Evolutionary conservation across 139 green algal species (phyloP).

Genomic region (Chlorella sp.): DNA sequence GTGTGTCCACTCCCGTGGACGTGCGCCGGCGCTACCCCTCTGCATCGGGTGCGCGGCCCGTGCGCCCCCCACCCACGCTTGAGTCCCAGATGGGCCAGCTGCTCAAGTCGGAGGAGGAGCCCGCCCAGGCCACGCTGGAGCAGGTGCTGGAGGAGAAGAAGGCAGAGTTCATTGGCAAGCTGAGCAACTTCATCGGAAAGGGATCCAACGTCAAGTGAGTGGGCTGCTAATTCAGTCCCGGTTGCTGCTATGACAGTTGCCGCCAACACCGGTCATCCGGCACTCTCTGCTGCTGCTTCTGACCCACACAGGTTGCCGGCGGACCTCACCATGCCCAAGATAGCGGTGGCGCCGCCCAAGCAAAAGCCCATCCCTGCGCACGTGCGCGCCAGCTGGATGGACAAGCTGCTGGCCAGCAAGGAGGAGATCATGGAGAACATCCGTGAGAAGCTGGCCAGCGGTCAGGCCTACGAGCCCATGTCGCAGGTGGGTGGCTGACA

Average conservation of each 20-base stretch:
- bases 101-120: background rate
- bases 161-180: slow-evolving; percentile 7
- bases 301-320: background rate
- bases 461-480: slow-evolving; percentile 2
- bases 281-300: no score
- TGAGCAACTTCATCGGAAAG: slow-evolving; percentile 3
- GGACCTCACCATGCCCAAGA: slow-evolving; percentile 2
- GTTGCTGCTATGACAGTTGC: no score
- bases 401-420: slow-evolving; percentile 5
- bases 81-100: slow-evolving; percentile 2
- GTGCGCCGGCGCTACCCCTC: background rate
- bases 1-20: background rate
- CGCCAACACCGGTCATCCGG: no score
- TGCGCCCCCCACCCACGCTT: background rate
- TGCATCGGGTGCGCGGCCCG: background rate
- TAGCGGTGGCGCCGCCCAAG: background rate
- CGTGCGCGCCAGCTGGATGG: background rate
- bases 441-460: background rate
- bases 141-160: slow-evolving; percentile 5
- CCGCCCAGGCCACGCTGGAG: background rate
- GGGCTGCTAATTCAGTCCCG: no score
- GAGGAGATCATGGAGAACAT: slow-evolving; percentile 1
- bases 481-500: slow-evolving; percentile 1
- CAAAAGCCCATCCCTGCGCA: background rate
- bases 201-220: background rate